These are phyloP conservation scores for Phytopythium aichiense DNA, from an alignment of 352 stramenopile genomes.

Conservation along the genomic window DNA sequence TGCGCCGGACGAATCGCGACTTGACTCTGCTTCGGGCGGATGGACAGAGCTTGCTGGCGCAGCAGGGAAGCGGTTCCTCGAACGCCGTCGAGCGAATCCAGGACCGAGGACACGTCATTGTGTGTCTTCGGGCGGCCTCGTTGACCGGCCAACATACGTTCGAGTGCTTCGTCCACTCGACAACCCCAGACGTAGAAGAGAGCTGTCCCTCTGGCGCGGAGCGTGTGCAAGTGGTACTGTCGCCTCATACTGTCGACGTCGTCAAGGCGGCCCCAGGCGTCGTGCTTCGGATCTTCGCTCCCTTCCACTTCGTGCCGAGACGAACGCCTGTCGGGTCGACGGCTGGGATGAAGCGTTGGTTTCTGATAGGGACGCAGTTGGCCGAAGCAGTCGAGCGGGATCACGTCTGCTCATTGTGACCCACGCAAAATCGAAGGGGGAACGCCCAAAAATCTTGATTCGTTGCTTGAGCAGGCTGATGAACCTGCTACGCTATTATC, in stretches of 20 bases:
- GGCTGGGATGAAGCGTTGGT: constrained; percentile 16
- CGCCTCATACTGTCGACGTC: constrained; percentile 15
- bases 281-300: constrained; percentile 45
- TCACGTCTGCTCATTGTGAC: not conserved
- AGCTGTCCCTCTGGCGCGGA: constrained; percentile 3
- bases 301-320: constrained; percentile 51
- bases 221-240: constrained; percentile 34
- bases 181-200: constrained; percentile 16
- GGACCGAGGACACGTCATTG: constrained; percentile 29
- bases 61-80: constrained; percentile 15
- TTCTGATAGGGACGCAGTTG: constrained; percentile 49
- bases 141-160: constrained; percentile 11
- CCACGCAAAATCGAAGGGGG: not conserved
- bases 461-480: not conserved
- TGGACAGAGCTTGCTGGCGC: constrained; percentile 43
- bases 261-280: constrained; percentile 25
- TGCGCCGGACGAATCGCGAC: constrained; percentile 48
- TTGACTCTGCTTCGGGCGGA: constrained; percentile 55
- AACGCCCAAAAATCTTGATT: not conserved
- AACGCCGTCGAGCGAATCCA: constrained; percentile 39
- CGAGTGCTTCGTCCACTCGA: constrained; percentile 28
- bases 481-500: not conserved
- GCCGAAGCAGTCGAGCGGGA: constrained; percentile 29
- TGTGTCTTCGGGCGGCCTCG: constrained; percentile 20
- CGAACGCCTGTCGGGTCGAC: constrained; percentile 16